Percentiles rank a stretch among this genome's conserved stretches.
These are phyloP conservation scores for Phylloporus rhodoxanthus DNA, from an alignment of 768 basidiomycete species.

Conservation along the genomic window DNA sequence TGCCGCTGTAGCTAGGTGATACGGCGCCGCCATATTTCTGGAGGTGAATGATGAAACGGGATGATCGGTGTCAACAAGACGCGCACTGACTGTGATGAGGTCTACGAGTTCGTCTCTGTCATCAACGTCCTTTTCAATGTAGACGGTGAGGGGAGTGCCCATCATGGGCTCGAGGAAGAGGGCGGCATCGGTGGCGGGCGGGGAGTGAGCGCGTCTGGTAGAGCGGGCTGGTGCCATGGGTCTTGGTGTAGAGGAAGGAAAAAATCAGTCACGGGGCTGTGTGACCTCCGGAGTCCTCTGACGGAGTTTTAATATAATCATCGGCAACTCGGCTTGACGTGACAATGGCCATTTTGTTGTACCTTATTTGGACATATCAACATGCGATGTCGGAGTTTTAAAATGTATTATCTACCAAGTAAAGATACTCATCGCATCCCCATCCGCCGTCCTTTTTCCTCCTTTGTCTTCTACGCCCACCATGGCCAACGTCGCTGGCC, in stretches of 20 bases:
- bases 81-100: constrained; percentile 55
- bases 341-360: constrained; percentile 13
- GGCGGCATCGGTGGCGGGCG: constrained; percentile 25
- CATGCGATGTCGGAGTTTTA: constrained; percentile 25
- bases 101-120: constrained; percentile 61
- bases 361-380: constrained; percentile 27
- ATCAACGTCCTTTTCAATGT: constrained; percentile 75
- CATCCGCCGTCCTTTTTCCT: neutral
- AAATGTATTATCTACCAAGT: constrained; percentile 27
- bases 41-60: constrained; percentile 2
- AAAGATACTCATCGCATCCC: neutral
- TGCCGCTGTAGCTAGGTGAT: constrained; percentile 70
- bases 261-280: constrained; percentile 17
- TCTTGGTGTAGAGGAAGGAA: constrained; percentile 36
- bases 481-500: constrained; percentile 54
- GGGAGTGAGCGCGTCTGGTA: constrained; percentile 44
- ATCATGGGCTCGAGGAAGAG: constrained; percentile 82
- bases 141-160: constrained; percentile 67
- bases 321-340: constrained; percentile 7
- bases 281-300: constrained; percentile 25
- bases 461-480: constrained; percentile 2
- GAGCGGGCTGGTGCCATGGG: constrained; percentile 81
- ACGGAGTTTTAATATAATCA: constrained; percentile 16
- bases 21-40: constrained; percentile 77
- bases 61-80: constrained; percentile 4